Evolutionary conservation across 257 asterid genomes (phyloP), one percentile per base, ranked within the genome.

Genomic region (Ehretia macrophylla): DNA sequence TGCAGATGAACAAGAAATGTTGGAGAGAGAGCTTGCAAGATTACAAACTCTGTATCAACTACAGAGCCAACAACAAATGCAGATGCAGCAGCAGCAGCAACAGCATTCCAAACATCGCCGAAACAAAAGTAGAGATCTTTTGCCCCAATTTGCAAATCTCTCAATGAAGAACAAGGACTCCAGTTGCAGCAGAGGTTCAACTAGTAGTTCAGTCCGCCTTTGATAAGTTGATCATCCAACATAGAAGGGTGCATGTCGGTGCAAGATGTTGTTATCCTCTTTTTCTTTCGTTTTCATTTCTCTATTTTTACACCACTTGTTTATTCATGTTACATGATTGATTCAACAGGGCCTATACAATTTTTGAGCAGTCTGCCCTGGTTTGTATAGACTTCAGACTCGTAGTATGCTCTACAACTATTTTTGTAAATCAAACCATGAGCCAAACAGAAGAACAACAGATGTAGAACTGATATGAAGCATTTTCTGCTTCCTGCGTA

Each of bases 1-100:
- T n/a, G 22, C 71, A 89, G 96, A 88, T 86, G 96, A 87, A 72
- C 96, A 87, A 67, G 97, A 83, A 16, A 85, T 87, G 85, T 53
- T 90, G 37, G 93, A 83, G 75, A 76, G 87, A 68, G 97, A 90
- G 69, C 77, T 90, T 3, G 81, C 70, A 69, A 85, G 97, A 76
- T 42, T 90, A 75, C 96, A 85, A 63, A 56, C 79, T 56, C 32
- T 83, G 61, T 77, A 56, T 59, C 85, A 80, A 59, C 52, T 74
- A 40, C 92, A 83, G 61, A 76, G 71, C 77, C 83, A 75, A 42
- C 85, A 75, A 58, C 85, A 77, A 10, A 44, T 73, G 64, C 86
- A 75, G 60, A 67, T 65, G 62, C 83, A 80, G 13, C 83, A 71
- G 17, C 85, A 72, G 14, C 81, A 75, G 17, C 72, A 77, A 32